Base-by-base conservation (phyloP, 257 asterid species). In the Primulina huaijiensis region DNA sequence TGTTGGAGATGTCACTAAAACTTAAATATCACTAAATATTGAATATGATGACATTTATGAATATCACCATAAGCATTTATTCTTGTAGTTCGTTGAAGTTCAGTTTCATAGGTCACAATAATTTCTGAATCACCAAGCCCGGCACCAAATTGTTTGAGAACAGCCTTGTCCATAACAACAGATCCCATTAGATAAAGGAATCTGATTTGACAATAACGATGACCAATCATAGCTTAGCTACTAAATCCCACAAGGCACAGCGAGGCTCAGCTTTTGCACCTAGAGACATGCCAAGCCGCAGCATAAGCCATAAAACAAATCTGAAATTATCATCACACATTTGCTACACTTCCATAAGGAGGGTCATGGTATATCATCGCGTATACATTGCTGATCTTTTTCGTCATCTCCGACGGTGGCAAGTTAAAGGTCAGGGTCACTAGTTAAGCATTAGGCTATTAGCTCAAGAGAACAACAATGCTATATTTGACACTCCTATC, bases 121-220 rank as follows among this genome's bases (percentile, higher is more conserved):
- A 60, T 74, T 69, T 86, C 92, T 31, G 81, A 70, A 56, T 89
- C 92, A 69, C 87, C 90, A 69, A 80, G 70, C 65, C 88, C 89
- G 50, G 83, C 84, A 50, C 74, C 62, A 77, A 86, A 85, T 75
- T 86, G 92, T 60, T 86, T 84, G 76, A 86, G 72, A 61, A 90
- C 53, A 16, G 56, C 56, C 56, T 50, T 14, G 56, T 14, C 53
- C n/a, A 30, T 0, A 33, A 46, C 19, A 50, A 50, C 56, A 50
- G 20, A 50, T 14, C 56, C 56, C 56, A 50, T 12, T 12, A 43
- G 10, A 43, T 14, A 43, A 43, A 12, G 7, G 3, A 43, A 43
- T 43, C 53, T 43, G 53, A 14, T 12, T 43, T 3, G 53, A 43
- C 7, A 43, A 50, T 16, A 50, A 50, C 56, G 2, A 50, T 16